These are phyloP conservation scores for Corylus heterophylla DNA, from an alignment of 306 rosid genomes.

Conservation along the genomic window DNA sequence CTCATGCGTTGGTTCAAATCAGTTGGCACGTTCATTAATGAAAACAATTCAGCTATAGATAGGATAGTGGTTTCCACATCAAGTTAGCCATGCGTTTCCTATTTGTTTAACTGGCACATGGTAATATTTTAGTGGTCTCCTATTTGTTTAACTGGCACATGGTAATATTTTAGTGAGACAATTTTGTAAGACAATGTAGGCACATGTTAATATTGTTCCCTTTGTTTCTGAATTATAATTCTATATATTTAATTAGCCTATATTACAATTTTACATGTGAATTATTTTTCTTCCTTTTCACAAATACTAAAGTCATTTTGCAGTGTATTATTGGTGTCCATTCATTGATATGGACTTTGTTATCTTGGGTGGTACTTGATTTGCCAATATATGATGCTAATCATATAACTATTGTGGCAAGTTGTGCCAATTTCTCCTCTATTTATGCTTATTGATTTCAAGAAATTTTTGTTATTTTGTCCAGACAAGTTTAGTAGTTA, in stretches of 20 bases:
- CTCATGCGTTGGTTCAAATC: conserved; percentile 85
- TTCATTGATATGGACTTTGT: not conserved
- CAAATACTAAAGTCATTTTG: not conserved
- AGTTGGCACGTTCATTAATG: conserved; percentile 59
- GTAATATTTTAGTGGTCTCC: conserved; percentile 1
- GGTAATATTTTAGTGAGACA: not conserved
- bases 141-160: not conserved
- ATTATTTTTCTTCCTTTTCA: not conserved
- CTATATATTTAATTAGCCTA: not conserved
- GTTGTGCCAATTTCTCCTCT: not conserved
- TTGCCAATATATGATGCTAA: not conserved
- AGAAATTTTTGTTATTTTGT: not conserved
- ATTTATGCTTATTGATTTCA: not conserved
- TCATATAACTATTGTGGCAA: not conserved
- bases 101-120: not conserved
- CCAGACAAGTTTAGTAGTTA: too few species aligned
- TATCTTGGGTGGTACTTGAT: not conserved
- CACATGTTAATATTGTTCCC: not conserved
- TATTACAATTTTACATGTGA: not conserved
- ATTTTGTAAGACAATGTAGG: not conserved
- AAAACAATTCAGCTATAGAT: conserved; percentile 43
- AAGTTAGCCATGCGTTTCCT: conserved; percentile 1
- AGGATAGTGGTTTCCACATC: conserved; percentile 6
- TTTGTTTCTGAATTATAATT: not conserved
- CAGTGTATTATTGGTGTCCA: not conserved